phyloP scores from a whole-genome alignment of 2,329 filamentous ascomycete genomes.

The Aureobasidium sp. region DNA sequence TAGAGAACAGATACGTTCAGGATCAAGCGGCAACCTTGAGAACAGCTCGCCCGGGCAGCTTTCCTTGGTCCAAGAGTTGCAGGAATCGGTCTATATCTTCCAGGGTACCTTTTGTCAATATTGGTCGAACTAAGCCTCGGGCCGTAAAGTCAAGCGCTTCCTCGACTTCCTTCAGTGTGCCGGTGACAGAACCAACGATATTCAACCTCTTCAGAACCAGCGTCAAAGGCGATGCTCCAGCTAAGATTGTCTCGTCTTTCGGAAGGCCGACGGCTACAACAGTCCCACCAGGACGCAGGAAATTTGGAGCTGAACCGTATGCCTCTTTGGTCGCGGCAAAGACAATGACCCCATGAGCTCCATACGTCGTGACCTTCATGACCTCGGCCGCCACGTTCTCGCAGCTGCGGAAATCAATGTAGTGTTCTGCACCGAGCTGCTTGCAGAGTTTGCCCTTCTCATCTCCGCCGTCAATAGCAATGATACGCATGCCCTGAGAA shows the following conservation, averaged over 20 bases:
- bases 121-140: slow-evolving; percentile 36
- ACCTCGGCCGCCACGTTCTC: slow-evolving; percentile 32
- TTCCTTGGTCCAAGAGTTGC: slow-evolving; percentile 34
- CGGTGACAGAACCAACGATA: slow-evolving; percentile 37
- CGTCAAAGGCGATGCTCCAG: slow-evolving; percentile 33
- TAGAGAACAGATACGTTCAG: neutral
- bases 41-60: slow-evolving; percentile 36
- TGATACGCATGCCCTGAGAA: slow-evolving; percentile 29
- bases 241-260: slow-evolving; percentile 28
- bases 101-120: slow-evolving; percentile 34
- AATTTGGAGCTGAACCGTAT: slow-evolving; percentile 29
- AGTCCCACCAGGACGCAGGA: slow-evolving; percentile 32
- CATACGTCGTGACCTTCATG: slow-evolving; percentile 31
- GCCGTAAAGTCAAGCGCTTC: slow-evolving; percentile 41
- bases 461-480: slow-evolving; percentile 34
- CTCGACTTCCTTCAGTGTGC: slow-evolving; percentile 40
- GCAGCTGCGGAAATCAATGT: slow-evolving; percentile 32
- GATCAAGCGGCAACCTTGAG: slow-evolving; percentile 29
- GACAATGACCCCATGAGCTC: slow-evolving; percentile 34
- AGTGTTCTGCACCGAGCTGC: slow-evolving; percentile 33
- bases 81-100: slow-evolving; percentile 36
- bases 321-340: slow-evolving; percentile 33
- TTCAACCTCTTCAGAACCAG: slow-evolving; percentile 37
- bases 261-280: slow-evolving; percentile 35
- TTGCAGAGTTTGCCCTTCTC: slow-evolving; percentile 33